A percentile compares a stretch with the other conserved stretches of the same genome.
Conservation (phyloP, 305 asterid genomes). For the Ajuga reptans region DNA sequence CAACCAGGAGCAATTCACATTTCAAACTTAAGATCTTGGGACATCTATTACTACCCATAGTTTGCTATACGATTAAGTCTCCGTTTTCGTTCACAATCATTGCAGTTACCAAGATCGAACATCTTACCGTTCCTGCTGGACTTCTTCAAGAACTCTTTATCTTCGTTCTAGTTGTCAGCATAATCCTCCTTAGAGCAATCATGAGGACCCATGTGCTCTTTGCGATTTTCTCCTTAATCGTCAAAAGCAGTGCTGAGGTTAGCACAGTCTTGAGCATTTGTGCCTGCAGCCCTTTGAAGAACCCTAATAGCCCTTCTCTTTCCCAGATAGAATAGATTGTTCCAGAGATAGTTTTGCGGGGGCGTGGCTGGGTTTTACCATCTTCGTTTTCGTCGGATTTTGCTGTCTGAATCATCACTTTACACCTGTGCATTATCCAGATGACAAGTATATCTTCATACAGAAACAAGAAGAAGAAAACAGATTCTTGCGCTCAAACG, state of each 20-base stretch:
- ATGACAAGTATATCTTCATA: neutral
- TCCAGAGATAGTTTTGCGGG: conserved; percentile 56
- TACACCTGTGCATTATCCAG: conserved; percentile 50
- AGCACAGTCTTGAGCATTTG: conserved; percentile 87
- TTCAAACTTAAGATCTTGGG: conserved; percentile 1
- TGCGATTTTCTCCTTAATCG: conserved; percentile 78
- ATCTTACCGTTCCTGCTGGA: neutral
- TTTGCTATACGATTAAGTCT: conserved; percentile 2
- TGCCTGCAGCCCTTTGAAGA: conserved; percentile 79
- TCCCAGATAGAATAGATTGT: conserved; percentile 58
- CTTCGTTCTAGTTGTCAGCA: conserved; percentile 40
- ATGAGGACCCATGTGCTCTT: conserved; percentile 73
- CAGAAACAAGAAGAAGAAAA: neutral
- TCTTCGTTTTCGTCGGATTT: conserved; percentile 50
- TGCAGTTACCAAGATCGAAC: conserved; percentile 18
- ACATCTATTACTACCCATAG: conserved; percentile 19
- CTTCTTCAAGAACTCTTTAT: conserved; percentile 46
- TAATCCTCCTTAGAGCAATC: conserved; percentile 48
- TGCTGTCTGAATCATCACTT: conserved; percentile 81
- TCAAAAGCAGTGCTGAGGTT: conserved; percentile 72
- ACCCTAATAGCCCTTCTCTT: conserved; percentile 66
- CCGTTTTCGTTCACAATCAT: conserved; percentile 21
- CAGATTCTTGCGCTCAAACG: too few species aligned
- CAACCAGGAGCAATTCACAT: neutral
- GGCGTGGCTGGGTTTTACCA: conserved; percentile 26